phyloP scores from a whole-genome alignment of 2,329 filamentous ascomycete species.

The Fusarium graminum region DNA sequence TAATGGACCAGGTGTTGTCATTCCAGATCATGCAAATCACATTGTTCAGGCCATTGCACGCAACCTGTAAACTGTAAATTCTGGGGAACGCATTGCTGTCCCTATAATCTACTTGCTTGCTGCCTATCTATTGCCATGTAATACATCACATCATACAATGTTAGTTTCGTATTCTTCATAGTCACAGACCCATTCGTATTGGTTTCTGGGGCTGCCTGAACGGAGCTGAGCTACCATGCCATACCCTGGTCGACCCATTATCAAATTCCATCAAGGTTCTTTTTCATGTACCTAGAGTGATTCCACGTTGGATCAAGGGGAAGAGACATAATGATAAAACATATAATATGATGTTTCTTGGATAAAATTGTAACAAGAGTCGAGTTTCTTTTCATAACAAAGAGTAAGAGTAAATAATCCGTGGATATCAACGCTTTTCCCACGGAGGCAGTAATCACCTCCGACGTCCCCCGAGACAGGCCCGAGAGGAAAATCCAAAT shows the following conservation, averaged over 20 bases:
- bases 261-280: conserved; percentile 22
- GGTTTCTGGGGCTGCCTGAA: conserved; percentile 11
- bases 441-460: conserved; percentile 38
- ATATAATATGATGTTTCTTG: conserved; percentile 38
- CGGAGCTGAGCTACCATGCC: conserved; percentile 12
- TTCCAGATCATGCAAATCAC: conserved; percentile 26
- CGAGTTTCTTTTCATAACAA: conserved; percentile 45
- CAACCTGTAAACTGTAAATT: conserved; percentile 9
- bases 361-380: conserved; percentile 44
- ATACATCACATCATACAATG: conserved; percentile 34
- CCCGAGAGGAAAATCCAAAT: conserved; percentile 51
- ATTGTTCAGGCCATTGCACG: conserved; percentile 1
- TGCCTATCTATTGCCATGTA: conserved; percentile 29
- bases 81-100: conserved; percentile 10
- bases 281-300: conserved; percentile 18
- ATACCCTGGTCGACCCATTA: conserved; percentile 27
- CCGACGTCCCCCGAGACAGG: conserved; percentile 48
- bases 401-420: conserved; percentile 28
- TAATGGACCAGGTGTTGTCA: conserved; percentile 20
- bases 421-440: conserved; percentile 47
- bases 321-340: conserved; percentile 21
- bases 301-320: conserved; percentile 17
- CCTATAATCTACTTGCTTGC: background rate
- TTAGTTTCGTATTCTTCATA: conserved; percentile 32
- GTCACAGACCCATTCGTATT: conserved; percentile 13